A percentile compares a stretch with the other conserved stretches of the same genome.
Conservation (phyloP, 306 rosid species). For the Corylus heterophylla region DNA sequence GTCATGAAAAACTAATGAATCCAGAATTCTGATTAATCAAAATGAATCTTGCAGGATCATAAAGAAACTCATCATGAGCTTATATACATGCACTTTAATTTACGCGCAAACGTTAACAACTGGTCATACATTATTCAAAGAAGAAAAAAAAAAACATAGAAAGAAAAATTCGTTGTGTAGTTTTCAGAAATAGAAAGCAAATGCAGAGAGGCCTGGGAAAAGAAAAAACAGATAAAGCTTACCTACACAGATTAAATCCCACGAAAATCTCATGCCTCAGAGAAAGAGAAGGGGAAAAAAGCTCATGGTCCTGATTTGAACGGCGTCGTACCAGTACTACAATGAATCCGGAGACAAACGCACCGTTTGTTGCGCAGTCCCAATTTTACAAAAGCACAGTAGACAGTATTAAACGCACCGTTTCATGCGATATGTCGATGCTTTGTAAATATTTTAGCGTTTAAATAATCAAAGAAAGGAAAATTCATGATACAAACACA, state of each 20-base stretch:
- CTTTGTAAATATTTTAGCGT: too few species aligned
- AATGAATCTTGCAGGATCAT: neutral
- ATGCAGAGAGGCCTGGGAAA: neutral
- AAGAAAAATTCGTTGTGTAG: neutral
- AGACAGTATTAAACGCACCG: neutral
- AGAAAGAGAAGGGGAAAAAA: neutral
- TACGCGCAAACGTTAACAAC: neutral
- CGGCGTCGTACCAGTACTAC: too few species aligned
- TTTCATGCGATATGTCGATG: neutral
- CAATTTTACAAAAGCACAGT: neutral
- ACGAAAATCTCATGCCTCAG: neutral
- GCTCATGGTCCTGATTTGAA: neutral
- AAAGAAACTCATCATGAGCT: neutral
- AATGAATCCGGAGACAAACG: neutral
- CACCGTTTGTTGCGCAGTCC: neutral
- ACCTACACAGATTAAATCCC: neutral
- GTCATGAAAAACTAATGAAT: neutral
- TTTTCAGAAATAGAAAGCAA: neutral
- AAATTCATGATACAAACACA: too few species aligned
- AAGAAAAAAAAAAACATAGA: neutral
- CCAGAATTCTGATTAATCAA: neutral
- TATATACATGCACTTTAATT: neutral
- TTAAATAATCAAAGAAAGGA: too few species aligned
- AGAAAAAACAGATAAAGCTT: neutral
- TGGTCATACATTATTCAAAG: neutral